These are phyloP conservation scores for Taiozyma sp. DNA, from an alignment of 1,139 yeast species.

Conservation along the genomic window DNA sequence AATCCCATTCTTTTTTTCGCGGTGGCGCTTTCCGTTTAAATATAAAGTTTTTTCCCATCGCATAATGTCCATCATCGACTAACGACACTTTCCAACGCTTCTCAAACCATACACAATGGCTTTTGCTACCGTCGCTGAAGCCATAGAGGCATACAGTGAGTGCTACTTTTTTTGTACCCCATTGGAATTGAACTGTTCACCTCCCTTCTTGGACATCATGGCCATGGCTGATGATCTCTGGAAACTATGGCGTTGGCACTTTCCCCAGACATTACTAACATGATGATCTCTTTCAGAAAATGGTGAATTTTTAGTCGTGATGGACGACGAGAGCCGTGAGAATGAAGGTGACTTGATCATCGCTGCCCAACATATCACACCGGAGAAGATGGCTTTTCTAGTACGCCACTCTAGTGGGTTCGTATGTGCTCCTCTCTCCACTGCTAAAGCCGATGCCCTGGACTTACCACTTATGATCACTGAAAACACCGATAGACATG, in stretches of 20 bases:
- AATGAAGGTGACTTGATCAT: conserved; percentile 96
- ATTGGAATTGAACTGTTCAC: no score
- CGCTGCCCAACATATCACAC: conserved; percentile 79
- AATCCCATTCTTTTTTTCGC: background rate
- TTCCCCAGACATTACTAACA: conserved; percentile 1
- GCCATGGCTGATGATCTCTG: background rate
- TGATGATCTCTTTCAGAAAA: conserved; percentile 33
- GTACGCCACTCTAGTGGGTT: conserved; percentile 89
- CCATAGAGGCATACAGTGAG: conserved; percentile 66
- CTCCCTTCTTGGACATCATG: background rate
- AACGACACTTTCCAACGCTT: background rate
- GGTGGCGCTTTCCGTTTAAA: background rate
- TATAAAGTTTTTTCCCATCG: background rate
- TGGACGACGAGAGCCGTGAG: conserved; percentile 95
- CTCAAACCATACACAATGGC: background rate
- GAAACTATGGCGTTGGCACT: background rate
- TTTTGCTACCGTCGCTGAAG: conserved; percentile 40
- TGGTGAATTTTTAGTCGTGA: conserved; percentile 88
- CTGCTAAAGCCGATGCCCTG: conserved; percentile 71
- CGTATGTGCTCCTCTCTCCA: conserved; percentile 86
- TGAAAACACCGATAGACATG: conserved; percentile 68
- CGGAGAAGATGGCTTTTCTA: conserved; percentile 90
- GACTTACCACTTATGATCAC: conserved; percentile 72
- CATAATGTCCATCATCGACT: background rate
- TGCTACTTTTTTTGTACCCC: background rate